Percentiles rank a stretch among this genome's conserved stretches.
phyloP scores from a whole-genome alignment of 78 protist genomes.

The Isochrysis galbana region DNA sequence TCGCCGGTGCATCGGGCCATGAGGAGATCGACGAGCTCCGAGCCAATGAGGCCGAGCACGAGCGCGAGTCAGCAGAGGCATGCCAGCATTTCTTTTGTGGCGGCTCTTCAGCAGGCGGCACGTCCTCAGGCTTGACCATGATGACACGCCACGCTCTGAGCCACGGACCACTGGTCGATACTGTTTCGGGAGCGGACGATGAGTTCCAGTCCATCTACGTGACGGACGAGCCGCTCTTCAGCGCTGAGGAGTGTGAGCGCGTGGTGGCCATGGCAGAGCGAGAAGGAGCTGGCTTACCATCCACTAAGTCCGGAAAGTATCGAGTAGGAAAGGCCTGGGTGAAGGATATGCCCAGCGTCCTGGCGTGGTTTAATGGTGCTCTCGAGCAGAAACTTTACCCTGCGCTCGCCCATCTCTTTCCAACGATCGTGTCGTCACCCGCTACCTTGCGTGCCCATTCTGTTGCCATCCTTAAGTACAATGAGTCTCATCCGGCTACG shows the following conservation, averaged over 20 bases:
- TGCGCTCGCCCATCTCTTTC: not conserved
- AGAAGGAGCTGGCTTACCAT: not conserved
- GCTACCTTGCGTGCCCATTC: not conserved
- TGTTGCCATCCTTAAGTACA: slow-evolving; percentile 18
- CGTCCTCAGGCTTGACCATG: not conserved
- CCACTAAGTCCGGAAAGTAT: not conserved
- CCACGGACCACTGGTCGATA: not conserved
- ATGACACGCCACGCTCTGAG: not conserved
- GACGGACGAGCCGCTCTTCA: not conserved
- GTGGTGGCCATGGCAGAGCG: not conserved
- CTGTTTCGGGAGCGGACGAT: not conserved
- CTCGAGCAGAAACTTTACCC: not conserved
- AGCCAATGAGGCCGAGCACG: not conserved
- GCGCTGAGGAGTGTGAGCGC: not conserved
- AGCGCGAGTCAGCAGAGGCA: not conserved
- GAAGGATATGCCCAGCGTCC: not conserved
- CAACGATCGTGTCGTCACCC: not conserved
- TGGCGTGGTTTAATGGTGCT: slow-evolving; percentile 1
- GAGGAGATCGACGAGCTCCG: not conserved
- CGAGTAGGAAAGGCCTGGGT: slow-evolving; percentile 1
- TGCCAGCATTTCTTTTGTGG: not conserved
- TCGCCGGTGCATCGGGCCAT: too few relatives aligned
- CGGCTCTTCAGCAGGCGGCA: not conserved
- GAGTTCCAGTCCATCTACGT: not conserved
- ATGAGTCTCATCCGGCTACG: not conserved